Evolutionary conservation across 768 basidiomycete genomes (phyloP).

Genomic region (Trametes villosa): DNA sequence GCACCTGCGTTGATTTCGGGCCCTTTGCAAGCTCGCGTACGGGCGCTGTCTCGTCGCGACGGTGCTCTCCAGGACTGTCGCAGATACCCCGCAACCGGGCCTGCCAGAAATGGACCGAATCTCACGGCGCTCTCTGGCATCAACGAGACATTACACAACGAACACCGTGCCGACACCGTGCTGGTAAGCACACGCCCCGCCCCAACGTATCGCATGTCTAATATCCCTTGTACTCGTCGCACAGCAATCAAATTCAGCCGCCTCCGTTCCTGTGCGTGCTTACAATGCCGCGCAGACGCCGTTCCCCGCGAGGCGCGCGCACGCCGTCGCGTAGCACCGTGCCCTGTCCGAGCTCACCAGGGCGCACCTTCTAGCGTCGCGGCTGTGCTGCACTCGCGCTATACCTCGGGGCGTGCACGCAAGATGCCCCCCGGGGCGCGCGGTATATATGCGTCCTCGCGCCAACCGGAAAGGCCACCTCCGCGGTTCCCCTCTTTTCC

Average conservation of each 20-base stretch:
- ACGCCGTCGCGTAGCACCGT: not conserved
- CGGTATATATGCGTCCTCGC: not conserved
- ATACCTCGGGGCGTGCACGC: not conserved
- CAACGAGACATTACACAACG: no score
- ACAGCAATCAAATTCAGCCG: no score
- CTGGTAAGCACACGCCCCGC: no score
- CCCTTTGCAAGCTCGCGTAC: not conserved
- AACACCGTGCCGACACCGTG: no score
- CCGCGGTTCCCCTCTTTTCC: slow-evolving; percentile 1
- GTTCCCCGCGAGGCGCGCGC: not conserved
- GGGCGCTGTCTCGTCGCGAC: not conserved
- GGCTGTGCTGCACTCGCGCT: not conserved
- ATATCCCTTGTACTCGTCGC: no score
- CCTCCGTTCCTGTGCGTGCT: no score
- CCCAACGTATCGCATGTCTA: no score
- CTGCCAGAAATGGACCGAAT: no score
- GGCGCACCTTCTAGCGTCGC: not conserved
- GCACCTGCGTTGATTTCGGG: not conserved
- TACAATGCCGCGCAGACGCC: no score
- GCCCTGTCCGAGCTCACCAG: not conserved
- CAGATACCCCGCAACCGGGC: not conserved
- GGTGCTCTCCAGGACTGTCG: not conserved
- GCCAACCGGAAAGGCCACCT: not conserved
- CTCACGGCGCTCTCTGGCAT: no score
- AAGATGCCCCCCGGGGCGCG: not conserved